Base-by-base conservation (phyloP, 1,284 basidiomycete species). In the Ganoderma boninense region DNA sequence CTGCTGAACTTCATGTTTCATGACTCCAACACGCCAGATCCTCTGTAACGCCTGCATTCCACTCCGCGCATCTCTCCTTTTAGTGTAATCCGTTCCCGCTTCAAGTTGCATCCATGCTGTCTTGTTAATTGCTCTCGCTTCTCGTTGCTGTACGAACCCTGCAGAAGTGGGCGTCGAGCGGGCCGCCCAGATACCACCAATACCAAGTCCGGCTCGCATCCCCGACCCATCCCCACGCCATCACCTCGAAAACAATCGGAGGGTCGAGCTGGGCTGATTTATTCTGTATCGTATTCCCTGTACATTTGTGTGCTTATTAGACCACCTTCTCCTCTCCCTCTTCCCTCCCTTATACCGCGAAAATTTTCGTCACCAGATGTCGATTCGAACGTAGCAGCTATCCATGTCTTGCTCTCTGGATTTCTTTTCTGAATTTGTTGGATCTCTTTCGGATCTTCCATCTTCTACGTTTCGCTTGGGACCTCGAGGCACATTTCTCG, bases 251-350 rank as follows among this genome's bases (percentile, higher is more conserved):
- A 40, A 40, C 32, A 32, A 40, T 60, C 4, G 20, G 8, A 60
- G 49, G 49, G 23, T 26, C 61, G 35, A 65, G 61, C 44, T 40
- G 44, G 61, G 67, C 62, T 71, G 67, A 69, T 43, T 71, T 71
- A 71, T 71, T 71, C 40, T 66, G 70, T 71, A 71, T 71, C 62
- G 65, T 72, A 69, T 69, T 38, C 56, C 42, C n/a, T 65, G 59
- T 66, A 63, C 66, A 11, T 64, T 35, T 35, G 32, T 54, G 35
- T 42, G 13, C 59, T 61, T 61, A 23, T 35, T 38, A 60, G 57
- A 60, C 20, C 32, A 4, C n/a, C 38, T 40, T 5, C 38, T 11
- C 8, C 38, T 11, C 38, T 40, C 38, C 38, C 38, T 11, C 38
- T 5, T 1, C 38, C 38, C 38, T 11, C 38, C 38, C 38, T 23